Conservation (phyloP, 192 early-diverging fungal species). For the Radiomyces spectabilis region DNA sequence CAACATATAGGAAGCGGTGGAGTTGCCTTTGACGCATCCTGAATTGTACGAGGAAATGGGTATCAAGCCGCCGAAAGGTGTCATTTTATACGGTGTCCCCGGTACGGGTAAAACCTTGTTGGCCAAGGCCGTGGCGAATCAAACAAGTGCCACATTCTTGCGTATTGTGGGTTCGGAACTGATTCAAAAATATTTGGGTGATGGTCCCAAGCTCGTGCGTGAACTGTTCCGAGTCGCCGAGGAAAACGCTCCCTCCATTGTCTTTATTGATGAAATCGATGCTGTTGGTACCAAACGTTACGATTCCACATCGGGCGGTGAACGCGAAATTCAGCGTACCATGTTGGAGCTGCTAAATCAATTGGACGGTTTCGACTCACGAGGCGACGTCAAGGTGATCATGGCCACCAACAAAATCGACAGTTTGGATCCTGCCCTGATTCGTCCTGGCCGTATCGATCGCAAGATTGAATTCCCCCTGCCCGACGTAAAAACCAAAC, state of each 20-base stretch:
- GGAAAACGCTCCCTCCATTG: constrained; percentile 94
- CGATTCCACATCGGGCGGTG: constrained; percentile 90
- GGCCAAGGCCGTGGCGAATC: constrained; percentile 97
- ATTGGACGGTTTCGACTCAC: constrained; percentile 95
- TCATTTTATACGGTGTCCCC: constrained; percentile 91
- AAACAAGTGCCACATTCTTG: constrained; percentile 96
- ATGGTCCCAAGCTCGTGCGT: constrained; percentile 96
- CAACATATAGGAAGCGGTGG: constrained; percentile 85
- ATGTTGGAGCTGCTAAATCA: constrained; percentile 97
- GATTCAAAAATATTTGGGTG: constrained; percentile 98
- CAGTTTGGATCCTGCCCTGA: constrained; percentile 92
- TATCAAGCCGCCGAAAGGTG: constrained; percentile 96
- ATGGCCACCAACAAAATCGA: constrained; percentile 99
- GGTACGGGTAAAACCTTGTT: constrained; percentile 93
- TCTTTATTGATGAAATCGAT: constrained; percentile 99
- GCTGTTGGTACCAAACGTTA: constrained; percentile 97
- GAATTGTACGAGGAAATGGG: constrained; percentile 99
- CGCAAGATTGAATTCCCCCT: constrained; percentile 99
- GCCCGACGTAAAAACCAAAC: constrained; percentile 95
- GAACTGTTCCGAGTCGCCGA: constrained; percentile 96
- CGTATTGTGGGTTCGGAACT: constrained; percentile 96
- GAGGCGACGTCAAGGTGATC: constrained; percentile 96
- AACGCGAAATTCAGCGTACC: constrained; percentile 95
- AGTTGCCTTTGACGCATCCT: constrained; percentile 93
- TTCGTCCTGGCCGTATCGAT: constrained; percentile 94